Evolutionary conservation across 73 alveolate species (phyloP), one percentile per base, ranked within the genome.

Genomic region (Paramecium primaurelia): DNA sequence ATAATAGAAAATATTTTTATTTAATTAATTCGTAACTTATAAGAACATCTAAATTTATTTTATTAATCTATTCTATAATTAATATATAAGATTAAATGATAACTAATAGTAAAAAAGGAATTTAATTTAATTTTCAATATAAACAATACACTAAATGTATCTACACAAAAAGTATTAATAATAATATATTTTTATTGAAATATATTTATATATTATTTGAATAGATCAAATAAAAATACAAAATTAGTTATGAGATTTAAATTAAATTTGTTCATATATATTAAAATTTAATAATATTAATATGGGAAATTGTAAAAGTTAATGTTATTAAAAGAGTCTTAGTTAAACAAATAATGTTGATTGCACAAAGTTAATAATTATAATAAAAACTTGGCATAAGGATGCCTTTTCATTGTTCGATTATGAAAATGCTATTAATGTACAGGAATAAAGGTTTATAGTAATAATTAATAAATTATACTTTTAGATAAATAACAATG

Each of bases 301-400:
- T 30, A 77, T 77, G 88, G 88, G 88, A 37, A 77, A 42, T 77
- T 77, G 88, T 71, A n/a, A 71, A 71, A 22, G 49, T 18, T 36
- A 71, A 36, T 36, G 58, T 71, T 25, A 71, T 32, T 28, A 71
- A 36, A 71, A 9, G 30, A 32, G 58, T 32, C 30, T 36, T 3
- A 32, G 47, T 32, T 36, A 25, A 22, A 9, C 37, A 3, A 14
- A 71, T 32, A 71, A 32, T 32, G 58, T 32, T 22, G 69, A 77
- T 77, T 77, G 60, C 18, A 30, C 71, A 30, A 40, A 38, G 14
- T 40, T 77, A 20, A 2, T 20, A 11, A 38, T 77, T 38, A 0
- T n/a, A 11, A 71, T 77, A 25, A 77, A 37, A 77, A 77, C 88
- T 37, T 77, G 88, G 88, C 44, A 77, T 38, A 77, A 77, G 36